Evolutionary conservation across 176 grass and related monocot species (phyloP).

Genomic region (Oryza coarctata): DNA sequence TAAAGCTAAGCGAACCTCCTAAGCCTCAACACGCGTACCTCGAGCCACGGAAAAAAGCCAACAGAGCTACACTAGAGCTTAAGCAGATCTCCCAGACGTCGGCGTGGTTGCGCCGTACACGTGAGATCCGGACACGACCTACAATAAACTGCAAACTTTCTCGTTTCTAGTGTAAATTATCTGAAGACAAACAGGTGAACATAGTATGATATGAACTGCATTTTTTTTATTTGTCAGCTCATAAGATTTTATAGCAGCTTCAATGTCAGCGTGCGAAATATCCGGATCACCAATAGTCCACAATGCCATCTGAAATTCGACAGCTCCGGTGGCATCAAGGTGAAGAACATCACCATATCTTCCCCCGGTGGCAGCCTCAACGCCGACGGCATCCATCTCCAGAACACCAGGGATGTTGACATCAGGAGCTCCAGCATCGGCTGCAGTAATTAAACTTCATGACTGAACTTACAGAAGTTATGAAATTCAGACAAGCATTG

Average conservation of each 20-base stretch:
- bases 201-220: background rate
- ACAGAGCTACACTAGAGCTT: no score
- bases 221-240: conserved; percentile 20
- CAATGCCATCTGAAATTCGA: conserved; percentile 84
- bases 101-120: no score
- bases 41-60: no score
- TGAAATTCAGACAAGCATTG: background rate
- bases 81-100: no score
- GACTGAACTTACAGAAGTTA: background rate
- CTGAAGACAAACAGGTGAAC: background rate
- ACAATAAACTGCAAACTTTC: no score
- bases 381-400: conserved; percentile 81
- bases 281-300: conserved; percentile 60
- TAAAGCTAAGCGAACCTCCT: no score
- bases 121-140: no score
- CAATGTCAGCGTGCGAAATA: conserved; percentile 46
- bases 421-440: conserved; percentile 62
- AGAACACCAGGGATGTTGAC: conserved; percentile 63
- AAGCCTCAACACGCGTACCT: no score
- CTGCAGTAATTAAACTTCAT: conserved; percentile 46
- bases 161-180: background rate
- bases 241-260: conserved; percentile 70
- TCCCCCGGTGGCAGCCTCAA: conserved; percentile 53
- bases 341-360: conserved; percentile 68
- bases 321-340: conserved; percentile 58